Conservation (phyloP, 208 protist species). For the Crithidia bombi region DNA sequence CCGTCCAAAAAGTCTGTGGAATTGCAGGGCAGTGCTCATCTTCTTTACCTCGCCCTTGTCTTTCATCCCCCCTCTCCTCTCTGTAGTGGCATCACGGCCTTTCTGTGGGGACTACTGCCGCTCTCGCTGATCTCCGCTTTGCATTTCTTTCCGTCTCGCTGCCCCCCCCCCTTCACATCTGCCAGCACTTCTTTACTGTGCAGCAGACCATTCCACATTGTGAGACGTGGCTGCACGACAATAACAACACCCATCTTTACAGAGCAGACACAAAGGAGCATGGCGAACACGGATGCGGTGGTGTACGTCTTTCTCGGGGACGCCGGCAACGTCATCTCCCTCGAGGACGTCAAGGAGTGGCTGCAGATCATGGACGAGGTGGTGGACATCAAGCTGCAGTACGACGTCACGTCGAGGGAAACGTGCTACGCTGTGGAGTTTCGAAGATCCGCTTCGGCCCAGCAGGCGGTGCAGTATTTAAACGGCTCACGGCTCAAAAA, state of each 20-base stretch:
- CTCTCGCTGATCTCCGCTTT: too few relatives aligned
- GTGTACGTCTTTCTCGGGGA: constrained; percentile 69
- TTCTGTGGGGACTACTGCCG: too few relatives aligned
- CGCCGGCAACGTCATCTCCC: constrained; percentile 36
- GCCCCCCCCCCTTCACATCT: too few relatives aligned
- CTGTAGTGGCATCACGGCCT: too few relatives aligned
- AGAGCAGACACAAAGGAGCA: neutral
- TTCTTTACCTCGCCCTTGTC: too few relatives aligned
- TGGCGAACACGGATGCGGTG: constrained; percentile 39
- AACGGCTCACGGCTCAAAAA: constrained; percentile 71
- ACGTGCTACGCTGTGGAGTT: constrained; percentile 74
- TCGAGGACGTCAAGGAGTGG: constrained; percentile 79
- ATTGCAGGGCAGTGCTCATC: too few relatives aligned
- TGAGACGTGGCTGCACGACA: too few relatives aligned
- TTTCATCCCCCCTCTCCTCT: too few relatives aligned
- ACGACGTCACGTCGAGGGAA: constrained; percentile 46
- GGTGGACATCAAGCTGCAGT: constrained; percentile 77
- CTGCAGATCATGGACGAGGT: constrained; percentile 68
- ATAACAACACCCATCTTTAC: neutral
- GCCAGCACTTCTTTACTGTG: too few relatives aligned
- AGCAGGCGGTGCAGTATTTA: constrained; percentile 70
- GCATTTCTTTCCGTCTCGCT: too few relatives aligned
- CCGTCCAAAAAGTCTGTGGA: too few relatives aligned
- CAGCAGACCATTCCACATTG: too few relatives aligned
- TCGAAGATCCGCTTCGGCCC: constrained; percentile 38